A percentile compares a stretch with the other conserved stretches of the same genome.
These are phyloP conservation scores for Phlyctochytrium planicorne DNA, from an alignment of 192 early-diverging fungal genomes.

Conservation along the genomic window DNA sequence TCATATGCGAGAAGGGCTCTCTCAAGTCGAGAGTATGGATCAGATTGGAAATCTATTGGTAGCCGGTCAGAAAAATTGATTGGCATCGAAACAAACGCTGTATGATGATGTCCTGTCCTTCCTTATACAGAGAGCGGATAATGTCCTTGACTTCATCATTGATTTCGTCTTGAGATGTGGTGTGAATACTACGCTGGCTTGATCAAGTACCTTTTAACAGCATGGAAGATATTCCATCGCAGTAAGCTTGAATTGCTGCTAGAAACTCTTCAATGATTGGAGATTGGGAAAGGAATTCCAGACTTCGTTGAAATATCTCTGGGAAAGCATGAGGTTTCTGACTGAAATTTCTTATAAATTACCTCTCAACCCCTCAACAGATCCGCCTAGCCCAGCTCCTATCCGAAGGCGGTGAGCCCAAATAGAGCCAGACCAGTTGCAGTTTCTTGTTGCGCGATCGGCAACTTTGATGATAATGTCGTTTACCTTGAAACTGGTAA, in stretches of 20 bases:
- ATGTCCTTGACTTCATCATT: neutral
- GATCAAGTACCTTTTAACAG: neutral
- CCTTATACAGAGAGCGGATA: too few relatives aligned
- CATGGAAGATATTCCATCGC: neutral
- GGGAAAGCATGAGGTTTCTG: neutral
- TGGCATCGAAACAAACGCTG: slow-evolving; percentile 16
- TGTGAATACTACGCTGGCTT: too few relatives aligned
- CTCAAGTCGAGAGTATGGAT: slow-evolving; percentile 38
- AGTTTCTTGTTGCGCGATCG: slow-evolving; percentile 65
- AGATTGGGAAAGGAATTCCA: neutral
- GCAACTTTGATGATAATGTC: slow-evolving; percentile 37
- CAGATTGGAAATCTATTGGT: slow-evolving; percentile 16
- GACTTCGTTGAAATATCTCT: neutral
- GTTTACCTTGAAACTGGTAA: slow-evolving; percentile 38
- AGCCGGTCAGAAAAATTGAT: too few relatives aligned
- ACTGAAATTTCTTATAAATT: slow-evolving; percentile 2
- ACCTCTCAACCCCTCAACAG: slow-evolving; percentile 28
- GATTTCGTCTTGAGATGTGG: neutral
- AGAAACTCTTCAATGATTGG: slow-evolving; percentile 7
- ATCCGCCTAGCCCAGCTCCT: slow-evolving; percentile 12
- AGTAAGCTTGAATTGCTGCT: neutral
- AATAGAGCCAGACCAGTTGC: slow-evolving; percentile 67
- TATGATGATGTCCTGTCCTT: slow-evolving; percentile 9
- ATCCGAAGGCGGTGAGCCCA: slow-evolving; percentile 54
- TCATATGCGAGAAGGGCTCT: slow-evolving; percentile 23